Evolutionary conservation across 305 asterid species (phyloP), one percentile per base, ranked within the genome.

Genomic region (Lippia alba): DNA sequence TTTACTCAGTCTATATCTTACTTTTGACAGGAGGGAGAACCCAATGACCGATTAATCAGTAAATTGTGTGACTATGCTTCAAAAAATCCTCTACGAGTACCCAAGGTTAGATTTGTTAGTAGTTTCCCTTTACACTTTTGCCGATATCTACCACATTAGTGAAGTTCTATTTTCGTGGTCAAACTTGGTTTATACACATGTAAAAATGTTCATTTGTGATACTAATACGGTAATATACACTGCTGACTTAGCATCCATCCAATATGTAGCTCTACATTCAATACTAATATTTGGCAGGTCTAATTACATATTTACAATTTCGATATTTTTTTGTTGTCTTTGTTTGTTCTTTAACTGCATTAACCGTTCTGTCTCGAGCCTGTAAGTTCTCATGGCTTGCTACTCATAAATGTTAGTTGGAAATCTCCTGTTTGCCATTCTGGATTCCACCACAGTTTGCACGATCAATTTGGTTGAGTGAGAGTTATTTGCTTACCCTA

Each of bases 1-100:
- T 61, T 70, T 1, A 56, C 81, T 76, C 44, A 70, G 17, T 59
- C 33, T 46, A 40, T 71, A 54, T 78, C 40, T 60, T 73, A 56
- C 24, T 67, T 75, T 75, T 82, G 66, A 61, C 86, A 88, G 96
- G 89, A 80, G 30, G 93, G 83, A 74, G 97, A 88, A 69, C 91
- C 91, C 17, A 90, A 88, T 72, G 97, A 90, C 71, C 84, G 96
- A 55, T 85, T 82, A 74, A 86, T 90, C 64, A 66, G 85, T 54
- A 90, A 90, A 78, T 73, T 90, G 82, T 90, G 97, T 74, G 96
- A 90, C 74, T 90, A 90, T 84, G 87, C 84, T 70, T 79, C 93
- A 36, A 90, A 76, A 76, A 90, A 90, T 80, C 97, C 97, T 64
- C 80, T 90, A 44, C 89, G 97, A 32, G 85, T 90, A 51, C 97